Percentiles rank a stretch among this genome's conserved stretches.
Conservation (phyloP, 257 asterid genomes). For the Jaltomata sinuosa region DNA sequence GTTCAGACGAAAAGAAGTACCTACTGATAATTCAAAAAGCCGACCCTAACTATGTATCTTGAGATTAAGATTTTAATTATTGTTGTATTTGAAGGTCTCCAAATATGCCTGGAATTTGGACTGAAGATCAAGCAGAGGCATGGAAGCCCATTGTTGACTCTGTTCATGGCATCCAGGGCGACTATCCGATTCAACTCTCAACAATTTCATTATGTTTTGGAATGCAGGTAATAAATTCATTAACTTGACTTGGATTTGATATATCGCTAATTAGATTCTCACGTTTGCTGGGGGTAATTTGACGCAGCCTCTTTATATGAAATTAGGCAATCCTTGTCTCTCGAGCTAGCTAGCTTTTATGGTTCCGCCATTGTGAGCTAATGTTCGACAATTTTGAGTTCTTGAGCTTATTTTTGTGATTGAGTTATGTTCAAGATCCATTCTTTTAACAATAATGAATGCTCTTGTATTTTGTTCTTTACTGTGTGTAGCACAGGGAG, state of each 20-base stretch:
- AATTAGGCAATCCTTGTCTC: neutral
- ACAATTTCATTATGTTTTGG: neutral
- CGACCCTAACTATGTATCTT: neutral
- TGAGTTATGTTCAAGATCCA: neutral
- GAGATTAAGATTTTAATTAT: neutral
- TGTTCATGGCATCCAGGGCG: neutral
- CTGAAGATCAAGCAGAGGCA: neutral
- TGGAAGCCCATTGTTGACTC: neutral
- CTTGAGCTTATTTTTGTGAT: neutral
- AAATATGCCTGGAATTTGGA: constrained; percentile 1
- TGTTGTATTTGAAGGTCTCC: neutral
- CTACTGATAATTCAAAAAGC: neutral
- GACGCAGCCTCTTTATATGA: neutral
- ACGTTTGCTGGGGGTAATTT: neutral
- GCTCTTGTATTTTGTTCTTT: neutral
- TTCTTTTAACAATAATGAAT: neutral
- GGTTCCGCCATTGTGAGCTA: neutral
- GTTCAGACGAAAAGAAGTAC: neutral
- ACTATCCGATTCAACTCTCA: neutral
- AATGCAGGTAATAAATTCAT: neutral
- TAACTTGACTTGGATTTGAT: neutral
- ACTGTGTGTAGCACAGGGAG: neutral
- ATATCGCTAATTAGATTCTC: neutral
- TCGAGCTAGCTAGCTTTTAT: neutral
- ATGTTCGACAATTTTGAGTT: neutral